phyloP scores from a whole-genome alignment of 1,284 basidiomycete genomes.

The Ustilago trichophora region DNA sequence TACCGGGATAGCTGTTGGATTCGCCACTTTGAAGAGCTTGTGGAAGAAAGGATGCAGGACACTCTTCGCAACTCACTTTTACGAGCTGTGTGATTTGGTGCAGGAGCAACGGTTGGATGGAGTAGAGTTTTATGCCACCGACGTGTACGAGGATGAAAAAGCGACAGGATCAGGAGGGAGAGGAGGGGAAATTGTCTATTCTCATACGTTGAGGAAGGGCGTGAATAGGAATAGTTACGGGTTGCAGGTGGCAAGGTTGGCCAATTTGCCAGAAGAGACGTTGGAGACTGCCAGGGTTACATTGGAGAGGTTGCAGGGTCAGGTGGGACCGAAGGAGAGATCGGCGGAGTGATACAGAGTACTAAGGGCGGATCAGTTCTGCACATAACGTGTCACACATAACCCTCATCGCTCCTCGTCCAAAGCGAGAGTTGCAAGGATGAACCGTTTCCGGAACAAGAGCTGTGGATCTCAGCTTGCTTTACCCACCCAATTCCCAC shows the following conservation, averaged over 20 bases:
- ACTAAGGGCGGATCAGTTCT: no score
- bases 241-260: conserved; percentile 86
- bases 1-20: conserved; percentile 92
- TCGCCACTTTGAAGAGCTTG: conserved; percentile 85
- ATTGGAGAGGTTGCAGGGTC: conserved; percentile 4
- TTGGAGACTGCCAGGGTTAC: conserved; percentile 2
- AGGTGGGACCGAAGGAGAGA: no score
- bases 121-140: conserved; percentile 87
- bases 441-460: no score
- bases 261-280: conserved; percentile 76
- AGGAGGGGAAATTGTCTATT: conserved; percentile 78
- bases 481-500: no score
- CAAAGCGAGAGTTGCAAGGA: no score
- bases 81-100: conserved; percentile 84
- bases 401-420: no score
- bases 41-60: conserved; percentile 80
- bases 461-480: no score
- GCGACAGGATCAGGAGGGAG: no score
- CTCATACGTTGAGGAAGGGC: conserved; percentile 81
- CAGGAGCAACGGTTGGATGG: not conserved
- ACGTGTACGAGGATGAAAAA: conserved; percentile 74
- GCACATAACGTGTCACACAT: no score
- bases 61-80: conserved; percentile 96
- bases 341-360: no score
- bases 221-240: conserved; percentile 93